Base-by-base conservation (phyloP, 1,139 yeast species). In the Suhomyces bribrorum region DNA sequence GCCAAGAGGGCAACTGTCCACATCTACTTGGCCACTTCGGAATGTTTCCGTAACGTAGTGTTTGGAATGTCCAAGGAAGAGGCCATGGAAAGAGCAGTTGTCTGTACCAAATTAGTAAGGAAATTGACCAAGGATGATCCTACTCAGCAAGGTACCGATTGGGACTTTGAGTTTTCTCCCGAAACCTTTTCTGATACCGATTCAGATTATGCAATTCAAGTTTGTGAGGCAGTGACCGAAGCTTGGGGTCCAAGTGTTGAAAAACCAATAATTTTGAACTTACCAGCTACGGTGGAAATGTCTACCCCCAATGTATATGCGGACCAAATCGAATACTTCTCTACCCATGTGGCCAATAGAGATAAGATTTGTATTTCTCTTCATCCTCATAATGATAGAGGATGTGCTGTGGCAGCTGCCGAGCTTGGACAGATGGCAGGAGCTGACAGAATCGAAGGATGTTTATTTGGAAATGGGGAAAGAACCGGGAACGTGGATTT, bases 221-320 rank as follows among this genome's bases (percentile, higher is more conserved):
- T 92, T 36, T 88, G 97, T 66, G 96, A 90, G 61, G 96, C 96
- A n/a, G 97, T 92, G 34, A 87, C 87, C 65, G 70, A 71, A 20
- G 97, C 92, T 7, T 92, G 98, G 98, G 89, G 72, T 44, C 97
- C 97, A 37, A 66, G 86, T 5, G 81, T 52, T 23, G 92, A 86
- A 43, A 75, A 79, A 49, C 96, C 96, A 44, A 88, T 92, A 53
- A 88, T 92, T 52, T 90, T 92, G 75, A 92, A 92, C 69, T 75
- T 92, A 53, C 98, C 98, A 8, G 97, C 98, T 29, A 92, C 98
- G n/a, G 97, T 92, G 27, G 98, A 92, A 69, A 86, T 90, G 77
- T 72, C 95, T 17, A 79, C 94, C 30, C 98, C 97, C 46, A 92
- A 92, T 61, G 82, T 90, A 31, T 92, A 88, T 56, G 98, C 97